Evolutionary conservation across 371 early-diverging fungal species (phyloP), one percentile per base, ranked within the genome.

Genomic region (Sporodiniella umbellata): DNA sequence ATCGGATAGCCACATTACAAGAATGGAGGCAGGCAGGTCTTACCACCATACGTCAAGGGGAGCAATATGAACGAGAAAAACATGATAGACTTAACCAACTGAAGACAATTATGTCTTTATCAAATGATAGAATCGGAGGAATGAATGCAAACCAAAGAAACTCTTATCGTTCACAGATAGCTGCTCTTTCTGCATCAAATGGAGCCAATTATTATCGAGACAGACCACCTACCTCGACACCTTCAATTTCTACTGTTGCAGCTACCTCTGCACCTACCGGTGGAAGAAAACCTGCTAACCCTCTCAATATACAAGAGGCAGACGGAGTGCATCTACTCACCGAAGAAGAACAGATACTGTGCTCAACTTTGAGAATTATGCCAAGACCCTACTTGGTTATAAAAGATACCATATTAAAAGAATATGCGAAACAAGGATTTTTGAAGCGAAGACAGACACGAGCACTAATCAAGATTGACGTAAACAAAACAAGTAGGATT

Each of bases 1-100:
- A 84, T 33, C 74, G 88, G 17, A 93, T 95, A 40, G 78, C 86
- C n/a, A 82, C 89, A 57, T 72, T 95, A 31, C 95, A 95, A 66
- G 93, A 94, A 62, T 95, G 85, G 78, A 81, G 94, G 25, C 79
- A 88, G 56, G 92, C 90, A 62, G 97, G 97, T 22, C 77, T 95
- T 28, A 86, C 86, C 7, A 83, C 88, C 0, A 60, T 85, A 3
- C 72, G 70, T n/a, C 88, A 91, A 30, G 92, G 88, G 1, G 78
- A 79, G 15, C 83, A 81, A 30, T 94, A 89, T 56, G 87, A 86
- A 42, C 61, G 69, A 17, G 80, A 81, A 25, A 87, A 84, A 45
- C 64, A 71, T 12, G 66, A 75, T 28, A 57, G 72, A 19, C 47
- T 72, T 14, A 57, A 58, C 1, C 69, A 72, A 19, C 45, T 75